phyloP scores from a whole-genome alignment of 495 filamentous ascomycete species.

The Aspergillus nidulans region DNA sequence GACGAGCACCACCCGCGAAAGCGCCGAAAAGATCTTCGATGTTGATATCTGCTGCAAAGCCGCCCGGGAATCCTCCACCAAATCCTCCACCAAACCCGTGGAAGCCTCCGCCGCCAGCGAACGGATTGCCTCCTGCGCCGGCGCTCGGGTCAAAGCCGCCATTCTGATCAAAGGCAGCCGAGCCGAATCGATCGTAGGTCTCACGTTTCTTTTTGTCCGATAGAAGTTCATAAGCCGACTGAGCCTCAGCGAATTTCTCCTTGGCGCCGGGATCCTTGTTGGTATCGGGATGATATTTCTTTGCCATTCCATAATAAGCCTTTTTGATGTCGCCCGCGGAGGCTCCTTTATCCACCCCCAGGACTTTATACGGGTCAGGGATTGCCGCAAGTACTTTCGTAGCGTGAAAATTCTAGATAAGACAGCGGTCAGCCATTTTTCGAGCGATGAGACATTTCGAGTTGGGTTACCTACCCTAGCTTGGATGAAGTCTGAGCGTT shows the following conservation, averaged over 20 bases:
- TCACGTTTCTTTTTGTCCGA: slow-evolving; percentile 88
- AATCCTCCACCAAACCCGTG: slow-evolving; percentile 55
- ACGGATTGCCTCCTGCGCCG: slow-evolving; percentile 57
- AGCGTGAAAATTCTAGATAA: slow-evolving; percentile 67
- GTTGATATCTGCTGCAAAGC: slow-evolving; percentile 69
- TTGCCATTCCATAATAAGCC: slow-evolving; percentile 96
- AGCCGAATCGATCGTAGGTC: slow-evolving; percentile 84
- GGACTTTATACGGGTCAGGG: slow-evolving; percentile 77
- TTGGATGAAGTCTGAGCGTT: slow-evolving; percentile 9
- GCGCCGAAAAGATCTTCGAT: slow-evolving; percentile 94
- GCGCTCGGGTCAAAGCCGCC: slow-evolving; percentile 69
- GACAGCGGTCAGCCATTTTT: slow-evolving; percentile 10
- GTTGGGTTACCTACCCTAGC: slow-evolving; percentile 29
- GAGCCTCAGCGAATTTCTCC: slow-evolving; percentile 89
- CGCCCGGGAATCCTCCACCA: slow-evolving; percentile 49
- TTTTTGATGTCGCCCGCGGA: slow-evolving; percentile 92
- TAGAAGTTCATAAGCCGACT: slow-evolving; percentile 86
- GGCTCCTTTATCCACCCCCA: slow-evolving; percentile 78
- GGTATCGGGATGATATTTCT: slow-evolving; percentile 96
- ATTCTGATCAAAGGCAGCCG: slow-evolving; percentile 77
- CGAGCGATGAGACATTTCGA: not conserved
- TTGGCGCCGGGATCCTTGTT: slow-evolving; percentile 91
- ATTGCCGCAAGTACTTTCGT: slow-evolving; percentile 57
- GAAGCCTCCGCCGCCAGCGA: slow-evolving; percentile 49
- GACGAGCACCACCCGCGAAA: slow-evolving; percentile 64